Conservation (phyloP, 768 basidiomycete genomes). For the Agrocybe chaxingu region DNA sequence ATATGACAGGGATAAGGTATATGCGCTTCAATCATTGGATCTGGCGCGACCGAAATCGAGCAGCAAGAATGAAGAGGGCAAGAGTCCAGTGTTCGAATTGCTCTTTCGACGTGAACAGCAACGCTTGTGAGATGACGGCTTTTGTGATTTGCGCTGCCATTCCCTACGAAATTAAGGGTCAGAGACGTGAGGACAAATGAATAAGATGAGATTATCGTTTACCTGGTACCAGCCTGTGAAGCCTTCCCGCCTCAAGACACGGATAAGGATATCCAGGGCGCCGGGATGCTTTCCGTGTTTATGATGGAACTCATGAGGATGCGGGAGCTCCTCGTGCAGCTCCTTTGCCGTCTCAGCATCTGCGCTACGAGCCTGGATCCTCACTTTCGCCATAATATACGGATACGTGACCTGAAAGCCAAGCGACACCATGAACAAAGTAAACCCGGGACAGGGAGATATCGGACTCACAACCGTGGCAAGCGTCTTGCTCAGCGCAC, state of each 20-base stretch:
- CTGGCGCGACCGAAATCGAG: slow-evolving; percentile 30
- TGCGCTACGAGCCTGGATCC: slow-evolving; percentile 82
- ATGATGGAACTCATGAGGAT: slow-evolving; percentile 39
- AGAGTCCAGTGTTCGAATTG: slow-evolving; percentile 91
- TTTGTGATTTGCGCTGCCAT: slow-evolving; percentile 97
- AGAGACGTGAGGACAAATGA: not conserved
- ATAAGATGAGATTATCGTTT: not conserved
- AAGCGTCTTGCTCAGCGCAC: slow-evolving; percentile 90
- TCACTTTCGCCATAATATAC: slow-evolving; percentile 95
- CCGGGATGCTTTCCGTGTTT: slow-evolving; percentile 54
- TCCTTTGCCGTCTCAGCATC: slow-evolving; percentile 47
- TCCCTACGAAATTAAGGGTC: slow-evolving; percentile 47
- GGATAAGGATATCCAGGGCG: slow-evolving; percentile 71
- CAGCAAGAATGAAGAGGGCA: slow-evolving; percentile 56
- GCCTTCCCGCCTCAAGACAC: slow-evolving; percentile 76
- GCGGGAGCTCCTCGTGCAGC: slow-evolving; percentile 34
- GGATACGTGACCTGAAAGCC: slow-evolving; percentile 80
- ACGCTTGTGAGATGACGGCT: slow-evolving; percentile 91
- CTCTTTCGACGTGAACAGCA: slow-evolving; percentile 97
- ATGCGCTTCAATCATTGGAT: not conserved
- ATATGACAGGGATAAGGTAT: not conserved
- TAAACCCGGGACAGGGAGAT: not conserved
- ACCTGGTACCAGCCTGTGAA: slow-evolving; percentile 96
- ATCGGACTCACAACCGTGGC: slow-evolving; percentile 79
- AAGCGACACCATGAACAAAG: not conserved